Percentiles rank a stretch among this genome's conserved stretches.
These are phyloP conservation scores for Trichoderma oligosporum DNA, from an alignment of 2,329 filamentous ascomycete species.

Conservation along the genomic window DNA sequence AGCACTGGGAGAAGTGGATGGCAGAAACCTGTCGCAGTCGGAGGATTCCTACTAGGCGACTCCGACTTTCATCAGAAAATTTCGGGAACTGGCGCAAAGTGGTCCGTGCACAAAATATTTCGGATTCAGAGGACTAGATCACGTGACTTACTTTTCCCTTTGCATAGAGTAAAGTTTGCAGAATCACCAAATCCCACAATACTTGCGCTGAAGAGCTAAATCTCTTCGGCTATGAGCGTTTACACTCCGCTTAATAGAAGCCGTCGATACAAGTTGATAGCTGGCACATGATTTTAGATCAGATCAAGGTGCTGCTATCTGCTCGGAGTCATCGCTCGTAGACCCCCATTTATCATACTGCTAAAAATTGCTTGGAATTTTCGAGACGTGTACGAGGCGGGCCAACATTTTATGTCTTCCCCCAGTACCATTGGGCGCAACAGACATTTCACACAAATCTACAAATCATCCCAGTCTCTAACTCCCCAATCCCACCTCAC, in stretches of 20 bases:
- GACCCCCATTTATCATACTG: not conserved
- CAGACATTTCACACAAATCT: not conserved
- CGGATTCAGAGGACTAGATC: not conserved
- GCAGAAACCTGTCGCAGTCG: slow-evolving; percentile 17
- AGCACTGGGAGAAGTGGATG: slow-evolving; percentile 12
- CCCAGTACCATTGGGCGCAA: not conserved
- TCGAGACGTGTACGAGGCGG: not conserved
- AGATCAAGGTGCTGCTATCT: too few species aligned
- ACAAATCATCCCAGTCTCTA: not conserved
- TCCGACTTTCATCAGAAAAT: slow-evolving; percentile 26
- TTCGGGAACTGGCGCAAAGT: slow-evolving; percentile 28
- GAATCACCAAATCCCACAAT: not conserved
- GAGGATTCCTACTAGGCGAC: slow-evolving; percentile 11
- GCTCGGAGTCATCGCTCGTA: not conserved
- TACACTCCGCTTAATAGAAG: not conserved
- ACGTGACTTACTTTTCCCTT: slow-evolving; percentile 11
- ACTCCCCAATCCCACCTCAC: not conserved
- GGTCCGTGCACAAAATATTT: slow-evolving; percentile 26
- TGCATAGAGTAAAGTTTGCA: slow-evolving; percentile 3
- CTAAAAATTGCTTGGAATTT: not conserved
- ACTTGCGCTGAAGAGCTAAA: not conserved
- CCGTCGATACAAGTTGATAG: not conserved
- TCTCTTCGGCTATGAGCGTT: not conserved
- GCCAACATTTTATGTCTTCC: not conserved
- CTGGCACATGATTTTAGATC: too few species aligned